Percentiles rank a stretch among this genome's conserved stretches.
Conservation (phyloP, 495 filamentous ascomycete genomes). For the Hapsidospora chrysogenum region DNA sequence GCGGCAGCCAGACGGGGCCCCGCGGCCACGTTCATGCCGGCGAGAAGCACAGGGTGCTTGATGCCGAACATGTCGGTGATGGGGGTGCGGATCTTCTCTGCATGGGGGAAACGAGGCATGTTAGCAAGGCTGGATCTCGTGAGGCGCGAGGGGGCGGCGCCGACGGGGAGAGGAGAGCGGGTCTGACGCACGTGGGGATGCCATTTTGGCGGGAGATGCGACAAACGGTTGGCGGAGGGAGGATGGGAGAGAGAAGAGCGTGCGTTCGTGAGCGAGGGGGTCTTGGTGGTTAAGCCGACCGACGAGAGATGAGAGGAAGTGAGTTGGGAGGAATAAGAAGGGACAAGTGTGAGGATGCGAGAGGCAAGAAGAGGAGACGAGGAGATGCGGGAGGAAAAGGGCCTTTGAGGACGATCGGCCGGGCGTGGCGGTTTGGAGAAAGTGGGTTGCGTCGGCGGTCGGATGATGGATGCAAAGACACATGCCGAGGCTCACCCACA, state of each 20-base stretch:
- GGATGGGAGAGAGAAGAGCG: too few species aligned
- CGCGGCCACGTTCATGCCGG: slow-evolving; percentile 98
- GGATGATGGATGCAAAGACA: too few species aligned
- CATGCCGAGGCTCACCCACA: too few species aligned
- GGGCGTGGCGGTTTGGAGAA: too few species aligned
- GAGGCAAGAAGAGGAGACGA: not conserved
- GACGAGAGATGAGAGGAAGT: not conserved
- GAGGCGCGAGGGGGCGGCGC: slow-evolving; percentile 2
- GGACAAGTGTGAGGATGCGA: slow-evolving; percentile 3
- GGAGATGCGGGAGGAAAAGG: not conserved
- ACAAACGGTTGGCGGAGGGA: too few species aligned
- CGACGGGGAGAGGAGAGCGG: not conserved
- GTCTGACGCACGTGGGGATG: slow-evolving; percentile 56
- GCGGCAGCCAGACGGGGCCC: slow-evolving; percentile 94
- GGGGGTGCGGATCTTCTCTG: slow-evolving; percentile 76
- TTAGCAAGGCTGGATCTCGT: slow-evolving; percentile 6
- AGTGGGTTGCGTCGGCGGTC: too few species aligned
- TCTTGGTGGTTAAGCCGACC: not conserved
- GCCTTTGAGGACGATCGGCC: too few species aligned
- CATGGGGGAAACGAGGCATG: slow-evolving; percentile 3
- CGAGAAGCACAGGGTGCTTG: slow-evolving; percentile 88
- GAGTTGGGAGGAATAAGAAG: not conserved
- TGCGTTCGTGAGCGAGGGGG: slow-evolving; percentile 2
- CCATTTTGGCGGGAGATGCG: slow-evolving; percentile 38
- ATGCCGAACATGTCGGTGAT: slow-evolving; percentile 92